Evolutionary conservation across 2,329 filamentous ascomycete genomes (phyloP), one percentile per base, ranked within the genome.

Genomic region (Beauveria pseudobassiana): DNA sequence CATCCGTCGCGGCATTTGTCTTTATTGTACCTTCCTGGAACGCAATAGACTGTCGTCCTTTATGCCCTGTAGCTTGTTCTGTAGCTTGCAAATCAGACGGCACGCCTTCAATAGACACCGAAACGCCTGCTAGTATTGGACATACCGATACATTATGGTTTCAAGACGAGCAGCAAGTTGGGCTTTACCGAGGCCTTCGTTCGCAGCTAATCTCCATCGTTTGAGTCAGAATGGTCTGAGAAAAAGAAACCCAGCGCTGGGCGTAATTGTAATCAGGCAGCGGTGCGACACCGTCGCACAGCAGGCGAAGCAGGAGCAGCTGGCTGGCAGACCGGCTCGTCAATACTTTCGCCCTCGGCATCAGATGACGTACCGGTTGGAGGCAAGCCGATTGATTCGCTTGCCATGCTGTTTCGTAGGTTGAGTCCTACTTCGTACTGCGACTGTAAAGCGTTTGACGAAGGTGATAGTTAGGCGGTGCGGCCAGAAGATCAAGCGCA

Each of bases 351-450:
- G 30, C 56, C 8, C 18, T 10, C 6, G 34, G 40, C 48, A 34
- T 28, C 34, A 28, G 9, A 34, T 46, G n/a, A 59, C 57, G 14
- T 52, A 59, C 57, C 57, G 40, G 40, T 59, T n/a, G 49, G 38
- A 6, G 57, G 49, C n/a, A 59, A 38, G 26, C 49, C 57, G 49
- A 59, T 59, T 46, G 38, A 52, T 24, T 26, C 48, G 26, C 57
- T 59, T 4, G 49, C 57, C 57, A 59, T 59, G 5, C 14, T 40
- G 20, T 9, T 43, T 43, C 8, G 12, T 24, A 18, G 18, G 5
- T 22, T 14, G 16, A 5, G 2, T 20, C 16, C 38, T 22, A 20
- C 16, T 4, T 20, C 43, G 16, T 12, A 26, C 4, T 24, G 3
- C n/a, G 30, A 45, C 24, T 22, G 28, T 22, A 48, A 8, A 8